These are phyloP conservation scores for Pseudogymnoascus sp. DNA, from an alignment of 2,329 filamentous ascomycete species.

Conservation along the genomic window DNA sequence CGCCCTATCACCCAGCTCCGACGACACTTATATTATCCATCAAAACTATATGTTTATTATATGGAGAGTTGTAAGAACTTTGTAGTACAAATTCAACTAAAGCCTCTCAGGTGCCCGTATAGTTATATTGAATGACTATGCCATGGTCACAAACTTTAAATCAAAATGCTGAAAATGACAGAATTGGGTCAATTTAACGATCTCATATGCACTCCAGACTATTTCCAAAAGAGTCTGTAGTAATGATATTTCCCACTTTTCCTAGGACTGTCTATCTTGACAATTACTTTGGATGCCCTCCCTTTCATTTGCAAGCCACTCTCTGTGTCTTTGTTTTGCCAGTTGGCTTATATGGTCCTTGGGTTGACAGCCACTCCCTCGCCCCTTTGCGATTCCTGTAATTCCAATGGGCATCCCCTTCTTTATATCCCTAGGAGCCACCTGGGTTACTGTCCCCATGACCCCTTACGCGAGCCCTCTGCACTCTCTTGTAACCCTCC, in stretches of 20 bases:
- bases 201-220: neutral
- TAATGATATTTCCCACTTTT: neutral
- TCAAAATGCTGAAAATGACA: slow-evolving; percentile 47
- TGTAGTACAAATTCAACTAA: slow-evolving; percentile 66
- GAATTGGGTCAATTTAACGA: neutral
- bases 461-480: neutral
- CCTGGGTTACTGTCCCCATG: neutral
- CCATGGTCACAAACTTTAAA: slow-evolving; percentile 56
- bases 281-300: neutral
- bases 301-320: neutral
- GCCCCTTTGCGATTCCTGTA: neutral
- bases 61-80: neutral
- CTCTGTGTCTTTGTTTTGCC: neutral
- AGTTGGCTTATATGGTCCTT: neutral
- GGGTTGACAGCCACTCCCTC: neutral
- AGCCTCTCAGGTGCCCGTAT: slow-evolving; percentile 67
- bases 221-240: neutral
- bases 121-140: slow-evolving; percentile 59
- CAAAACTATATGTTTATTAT: neutral
- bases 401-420: neutral
- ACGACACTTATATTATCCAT: neutral
- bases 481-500: neutral
- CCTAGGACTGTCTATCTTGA: neutral
- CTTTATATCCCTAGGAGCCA: neutral
- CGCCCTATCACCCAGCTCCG: no score